Evolutionary conservation across 2,329 filamentous ascomycete species (phyloP).

Genomic region (Penicillium griseofulvum): DNA sequence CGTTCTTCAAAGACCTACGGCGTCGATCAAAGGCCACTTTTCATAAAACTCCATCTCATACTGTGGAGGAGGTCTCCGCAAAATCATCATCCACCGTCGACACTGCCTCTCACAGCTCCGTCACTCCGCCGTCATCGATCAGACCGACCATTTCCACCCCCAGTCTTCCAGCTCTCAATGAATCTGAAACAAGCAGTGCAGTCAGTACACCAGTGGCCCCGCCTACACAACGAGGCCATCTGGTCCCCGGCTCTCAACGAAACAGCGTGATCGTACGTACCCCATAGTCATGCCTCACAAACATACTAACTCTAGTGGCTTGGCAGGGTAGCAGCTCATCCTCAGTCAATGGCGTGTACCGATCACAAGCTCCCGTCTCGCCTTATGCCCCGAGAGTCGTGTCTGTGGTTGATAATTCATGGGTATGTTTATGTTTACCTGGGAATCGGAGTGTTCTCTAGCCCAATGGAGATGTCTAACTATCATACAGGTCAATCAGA

Average conservation of each 20-base stretch:
- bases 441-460: not conserved
- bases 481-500: conserved; percentile 76
- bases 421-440: conserved; percentile 62
- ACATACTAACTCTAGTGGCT: conserved; percentile 6
- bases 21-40: conserved; percentile 74
- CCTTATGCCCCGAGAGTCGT: conserved; percentile 76
- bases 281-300: not conserved
- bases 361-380: conserved; percentile 63
- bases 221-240: conserved; percentile 45
- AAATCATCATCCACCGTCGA: conserved; percentile 62
- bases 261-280: conserved; percentile 44
- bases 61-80: conserved; percentile 61
- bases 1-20: conserved; percentile 74
- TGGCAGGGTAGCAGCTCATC: conserved; percentile 36
- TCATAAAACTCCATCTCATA: conserved; percentile 46
- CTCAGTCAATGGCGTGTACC: conserved; percentile 39
- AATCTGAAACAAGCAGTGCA: conserved; percentile 50
- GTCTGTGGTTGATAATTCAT: conserved; percentile 77
- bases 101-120: conserved; percentile 59
- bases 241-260: conserved; percentile 39
- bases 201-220: conserved; percentile 34
- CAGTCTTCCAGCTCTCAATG: conserved; percentile 52
- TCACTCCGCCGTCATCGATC: conserved; percentile 72
- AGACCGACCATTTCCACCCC: conserved; percentile 65
- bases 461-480: conserved; percentile 4